Evolutionary conservation across 768 basidiomycete genomes (phyloP).

Genomic region (Russula virescens): DNA sequence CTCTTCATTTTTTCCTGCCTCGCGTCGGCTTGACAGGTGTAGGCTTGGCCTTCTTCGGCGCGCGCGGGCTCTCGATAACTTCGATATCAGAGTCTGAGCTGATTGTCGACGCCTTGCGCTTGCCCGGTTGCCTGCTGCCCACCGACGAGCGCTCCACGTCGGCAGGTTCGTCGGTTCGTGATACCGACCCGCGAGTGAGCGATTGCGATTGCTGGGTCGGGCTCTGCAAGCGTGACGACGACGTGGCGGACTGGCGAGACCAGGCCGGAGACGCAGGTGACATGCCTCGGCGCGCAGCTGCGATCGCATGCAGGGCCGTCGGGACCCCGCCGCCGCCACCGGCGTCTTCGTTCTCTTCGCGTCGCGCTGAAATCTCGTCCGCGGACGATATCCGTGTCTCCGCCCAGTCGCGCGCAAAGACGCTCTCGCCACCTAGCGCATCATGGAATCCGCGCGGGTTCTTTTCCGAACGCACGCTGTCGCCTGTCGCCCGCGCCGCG

Average conservation of each 20-base stretch:
- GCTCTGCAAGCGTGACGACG: conserved; percentile 38
- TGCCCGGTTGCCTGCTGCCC: conserved; percentile 29
- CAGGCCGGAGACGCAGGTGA: conserved; percentile 49
- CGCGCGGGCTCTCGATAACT: background rate
- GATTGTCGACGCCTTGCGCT: conserved; percentile 44
- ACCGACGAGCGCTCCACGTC: conserved; percentile 35
- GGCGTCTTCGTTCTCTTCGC: conserved; percentile 31
- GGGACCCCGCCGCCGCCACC: conserved; percentile 1
- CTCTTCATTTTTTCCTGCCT: background rate
- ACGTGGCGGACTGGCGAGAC: conserved; percentile 32
- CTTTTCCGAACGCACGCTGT: conserved; percentile 33
- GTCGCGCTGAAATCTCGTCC: conserved; percentile 28
- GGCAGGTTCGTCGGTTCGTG: conserved; percentile 34
- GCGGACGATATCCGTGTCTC: conserved; percentile 54
- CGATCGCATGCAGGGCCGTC: conserved; percentile 30
- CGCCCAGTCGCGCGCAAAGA: conserved; percentile 73
- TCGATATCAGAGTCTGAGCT: conserved; percentile 19
- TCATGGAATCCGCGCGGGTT: conserved; percentile 53
- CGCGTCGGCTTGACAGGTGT: background rate
- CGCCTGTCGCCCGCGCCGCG: conserved; percentile 58
- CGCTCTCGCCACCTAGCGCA: conserved; percentile 50
- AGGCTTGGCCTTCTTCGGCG: background rate
- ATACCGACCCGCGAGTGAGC: conserved; percentile 31
- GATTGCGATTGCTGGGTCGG: conserved; percentile 36
- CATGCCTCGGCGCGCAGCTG: conserved; percentile 36